Conservation (phyloP, 495 filamentous ascomycete genomes). For the Schizothecium vesticola region DNA sequence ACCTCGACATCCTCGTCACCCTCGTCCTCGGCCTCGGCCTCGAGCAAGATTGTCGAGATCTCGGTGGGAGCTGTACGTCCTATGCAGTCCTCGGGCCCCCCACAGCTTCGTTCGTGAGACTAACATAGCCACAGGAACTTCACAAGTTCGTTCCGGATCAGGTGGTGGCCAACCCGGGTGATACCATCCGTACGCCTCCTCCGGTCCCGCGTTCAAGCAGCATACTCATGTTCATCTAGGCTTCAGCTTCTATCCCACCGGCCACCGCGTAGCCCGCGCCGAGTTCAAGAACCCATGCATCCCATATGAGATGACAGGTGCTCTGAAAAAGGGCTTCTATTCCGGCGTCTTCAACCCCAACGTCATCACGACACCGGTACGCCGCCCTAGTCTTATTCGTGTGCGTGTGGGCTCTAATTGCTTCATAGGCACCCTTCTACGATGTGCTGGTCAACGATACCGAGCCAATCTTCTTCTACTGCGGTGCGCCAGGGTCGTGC, state of each 20-base stretch:
- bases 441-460: slow-evolving; percentile 51
- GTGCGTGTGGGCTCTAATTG: neutral
- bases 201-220: neutral
- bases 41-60: slow-evolving; percentile 20
- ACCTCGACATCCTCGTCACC: neutral
- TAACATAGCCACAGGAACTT: slow-evolving; percentile 21
- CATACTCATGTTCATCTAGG: slow-evolving; percentile 22
- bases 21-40: neutral
- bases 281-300: slow-evolving; percentile 54
- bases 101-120: neutral
- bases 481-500: slow-evolving; percentile 43
- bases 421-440: slow-evolving; percentile 43
- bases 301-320: slow-evolving; percentile 47
- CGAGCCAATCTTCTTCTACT: slow-evolving; percentile 58
- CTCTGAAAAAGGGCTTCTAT: slow-evolving; percentile 42
- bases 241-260: slow-evolving; percentile 55
- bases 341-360: slow-evolving; percentile 38
- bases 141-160: slow-evolving; percentile 32
- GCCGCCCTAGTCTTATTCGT: neutral
- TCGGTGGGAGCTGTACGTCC: slow-evolving; percentile 30
- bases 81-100: neutral
- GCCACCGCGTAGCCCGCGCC: slow-evolving; percentile 54
- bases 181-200: slow-evolving; percentile 32
- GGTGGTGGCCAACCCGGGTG: slow-evolving; percentile 31
- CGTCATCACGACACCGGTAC: slow-evolving; percentile 32